Evolutionary conservation across 2,329 filamentous ascomycete species (phyloP), one percentile per base, ranked within the genome.

Genomic region (Ophiocordyceps unilateralis): DNA sequence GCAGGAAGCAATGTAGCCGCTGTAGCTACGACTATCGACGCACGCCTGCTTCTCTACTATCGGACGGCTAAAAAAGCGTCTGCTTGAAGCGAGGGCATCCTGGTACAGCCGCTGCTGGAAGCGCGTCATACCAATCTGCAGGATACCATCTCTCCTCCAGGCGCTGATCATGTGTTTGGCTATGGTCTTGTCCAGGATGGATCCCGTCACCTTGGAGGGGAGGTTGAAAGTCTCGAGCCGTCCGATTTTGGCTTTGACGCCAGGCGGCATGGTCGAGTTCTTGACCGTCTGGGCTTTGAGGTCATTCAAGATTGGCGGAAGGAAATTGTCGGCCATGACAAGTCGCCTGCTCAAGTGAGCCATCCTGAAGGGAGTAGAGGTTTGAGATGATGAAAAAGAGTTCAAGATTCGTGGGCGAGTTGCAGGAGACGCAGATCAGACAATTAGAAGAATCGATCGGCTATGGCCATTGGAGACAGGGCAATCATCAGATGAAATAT

Each of bases 1-100:
- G 0, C 67, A 67, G 0, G 63, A 68, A 21, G 66, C 68, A 40
- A 70, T 63, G 48, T 70, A 70, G 3, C 68, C 68, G 1, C 66
- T 51, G 40, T 67, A 70, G 47, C 63, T 69, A 46, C 60, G 57
- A 14, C 55, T 54, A 47, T 71, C 64, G 7, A 70, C 54, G 37
- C 65, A 68, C 1, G 56, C 54, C 2, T 57, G 56, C 45, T 71
- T 71, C 43, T 63, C 52, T 2, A 46, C 45, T 38, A 55, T 54
- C 0, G 58, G 51, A 15, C 55, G 57, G 8, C 40, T 32, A 46
- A 69, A 69, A 53, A 68, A 69, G 6, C 50, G 46, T 41, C 54
- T 53, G 50, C 61, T 66, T 5, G 58, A 57, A 0, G 49, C 46
- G 21, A 59, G 56, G 24, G 66, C 66, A 8, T 54, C 51, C 11